Conservation (phyloP, 129 eudicot genomes). For the sunflower (Helianthus annuus) region HanXRQr2.0-SUNRISE NC_035435.2:5458744-5459243, state of each 20-base stretch:
- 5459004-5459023: background rate
- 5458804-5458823: background rate
- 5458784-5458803: background rate
- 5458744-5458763: background rate
- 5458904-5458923: background rate
- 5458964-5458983: slow-evolving; percentile 47
- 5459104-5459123: background rate
- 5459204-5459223: no score
- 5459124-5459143: no score
- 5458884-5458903: background rate
- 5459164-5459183: no score
- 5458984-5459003: slow-evolving; percentile 12
- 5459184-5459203: no score
- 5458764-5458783: background rate
- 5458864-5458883: background rate
- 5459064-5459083: no score
- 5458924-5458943: no score
- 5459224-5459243: no score
- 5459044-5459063: background rate
- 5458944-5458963: background rate
- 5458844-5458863: slow-evolving; percentile 27
- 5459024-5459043: background rate
- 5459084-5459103: background rate
- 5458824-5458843: background rate
- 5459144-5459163: no score